Evolutionary conservation across 495 filamentous ascomycete genomes (phyloP).

Genomic region (Trichocladium uniseriatum): DNA sequence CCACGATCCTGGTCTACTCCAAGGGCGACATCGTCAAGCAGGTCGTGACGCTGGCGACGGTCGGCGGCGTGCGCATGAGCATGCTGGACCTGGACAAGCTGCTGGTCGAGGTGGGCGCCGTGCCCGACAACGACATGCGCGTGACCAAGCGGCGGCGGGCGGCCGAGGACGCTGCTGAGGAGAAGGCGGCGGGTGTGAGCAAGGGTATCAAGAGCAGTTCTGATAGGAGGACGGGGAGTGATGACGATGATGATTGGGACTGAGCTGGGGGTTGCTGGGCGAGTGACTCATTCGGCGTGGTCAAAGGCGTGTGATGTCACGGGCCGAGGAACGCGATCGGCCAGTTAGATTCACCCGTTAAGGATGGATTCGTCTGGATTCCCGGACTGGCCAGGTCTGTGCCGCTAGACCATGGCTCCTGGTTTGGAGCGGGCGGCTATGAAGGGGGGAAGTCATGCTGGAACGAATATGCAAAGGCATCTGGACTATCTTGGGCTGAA

Average conservation of each 20-base stretch:
- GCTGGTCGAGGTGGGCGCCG: constrained; percentile 70
- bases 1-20: constrained; percentile 85
- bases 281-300: constrained; percentile 12
- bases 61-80: constrained; percentile 60
- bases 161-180: constrained; percentile 49
- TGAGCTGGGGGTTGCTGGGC: constrained; percentile 25
- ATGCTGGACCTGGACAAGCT: constrained; percentile 59
- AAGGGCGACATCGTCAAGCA: constrained; percentile 87
- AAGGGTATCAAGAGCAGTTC: constrained; percentile 39
- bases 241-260: constrained; percentile 66
- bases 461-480: no score
- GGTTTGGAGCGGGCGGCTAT: no score
- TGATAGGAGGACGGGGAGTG: constrained; percentile 20
- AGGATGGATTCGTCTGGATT: no score
- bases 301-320: background rate
- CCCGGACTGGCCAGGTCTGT: no score
- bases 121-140: constrained; percentile 67
- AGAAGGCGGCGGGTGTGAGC: constrained; percentile 31
- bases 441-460: no score
- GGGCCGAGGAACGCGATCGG: background rate
- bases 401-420: no score
- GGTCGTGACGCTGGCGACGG: constrained; percentile 71
- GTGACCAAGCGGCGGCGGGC: constrained; percentile 54
- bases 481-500: no score
- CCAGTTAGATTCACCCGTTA: no score